Evolutionary conservation across 805 yeast species (phyloP), one percentile per base, ranked within the genome.

Genomic region (Suhomyces prunicola): DNA sequence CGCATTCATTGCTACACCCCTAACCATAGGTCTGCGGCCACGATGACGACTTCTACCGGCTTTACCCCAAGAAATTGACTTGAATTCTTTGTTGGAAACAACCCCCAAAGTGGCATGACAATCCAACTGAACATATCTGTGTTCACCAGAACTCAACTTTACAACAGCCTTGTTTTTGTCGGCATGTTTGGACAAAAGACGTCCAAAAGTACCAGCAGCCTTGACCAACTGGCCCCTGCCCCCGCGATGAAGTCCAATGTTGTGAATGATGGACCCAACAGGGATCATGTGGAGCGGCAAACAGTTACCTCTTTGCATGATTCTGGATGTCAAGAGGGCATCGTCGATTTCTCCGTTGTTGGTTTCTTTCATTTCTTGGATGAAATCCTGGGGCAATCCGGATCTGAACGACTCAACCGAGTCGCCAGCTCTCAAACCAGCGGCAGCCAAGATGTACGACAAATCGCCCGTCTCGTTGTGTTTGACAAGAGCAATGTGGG

Each of bases 1-100:
- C 58, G 94, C 94, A 75, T 94, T 94, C 97, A 90, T 90, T 48
- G 99, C 98, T 62, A 90, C 89, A 82, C 99, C 99, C 78, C 99
- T 87, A 40, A 92, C 97, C 49, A 86, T 84, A 36, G 99, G 99
- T 72, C 98, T 85, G 65, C 87, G 86, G 58, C 98, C 99, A 67
- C 88, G 77, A 79, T 91, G 87, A 70, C 99, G 86, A 50, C 87
- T 79, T 72, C 97, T 84, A 65, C 99, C 99, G 23, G 99, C 99
- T 71, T 94, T 94, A 80, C 99, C 99, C 75, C 90, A 82, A 54
- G 88, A 82, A 57, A 84, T 82, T 61, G 90, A 89, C 73, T 88
- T 94, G 73, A 93, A 97, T 60, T 91, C 97, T 50, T 90, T 83
- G 70, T 94, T 94, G 13, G 97, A 90, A 10, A 91, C 96, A 48